Percentiles rank a stretch among this genome's conserved stretches.
phyloP scores from a whole-genome alignment of 2,329 filamentous ascomycete genomes.

The Penicillium griseofulvum region DNA sequence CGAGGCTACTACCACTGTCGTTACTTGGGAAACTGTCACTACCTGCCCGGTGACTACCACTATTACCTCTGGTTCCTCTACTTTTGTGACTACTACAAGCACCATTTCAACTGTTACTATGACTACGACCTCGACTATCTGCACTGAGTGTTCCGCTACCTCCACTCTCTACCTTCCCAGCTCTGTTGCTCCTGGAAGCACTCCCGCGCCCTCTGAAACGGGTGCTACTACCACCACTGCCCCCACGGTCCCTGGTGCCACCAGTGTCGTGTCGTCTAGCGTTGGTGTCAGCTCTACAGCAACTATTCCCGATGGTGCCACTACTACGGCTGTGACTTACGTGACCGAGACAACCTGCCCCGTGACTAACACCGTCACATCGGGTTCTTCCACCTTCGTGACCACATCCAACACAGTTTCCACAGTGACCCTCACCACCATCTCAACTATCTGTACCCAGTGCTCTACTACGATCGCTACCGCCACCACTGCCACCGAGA shows the following conservation, averaged over 20 bases:
- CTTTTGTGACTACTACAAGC: conserved; percentile 50
- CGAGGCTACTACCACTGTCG: conserved; percentile 22
- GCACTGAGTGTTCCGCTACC: conserved; percentile 19
- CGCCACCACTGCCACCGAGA: conserved; percentile 19
- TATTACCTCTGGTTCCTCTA: conserved; percentile 45
- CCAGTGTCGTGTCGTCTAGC: background rate
- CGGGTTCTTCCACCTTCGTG: conserved; percentile 14
- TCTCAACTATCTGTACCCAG: conserved; percentile 24
- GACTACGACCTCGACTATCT: conserved; percentile 29
- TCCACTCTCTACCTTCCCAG: background rate
- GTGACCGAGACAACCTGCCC: conserved; percentile 18
- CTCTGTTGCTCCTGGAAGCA: conserved; percentile 3
- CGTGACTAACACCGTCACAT: conserved; percentile 16
- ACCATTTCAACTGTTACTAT: conserved; percentile 54
- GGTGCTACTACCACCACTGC: conserved; percentile 24
- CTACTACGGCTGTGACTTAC: conserved; percentile 14
- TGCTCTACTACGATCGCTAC: conserved; percentile 7
- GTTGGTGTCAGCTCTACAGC: conserved; percentile 13
- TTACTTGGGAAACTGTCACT: conserved; percentile 31
- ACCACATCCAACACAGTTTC: conserved; percentile 16
- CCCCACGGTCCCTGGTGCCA: conserved; percentile 31
- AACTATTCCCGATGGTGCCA: conserved; percentile 10
- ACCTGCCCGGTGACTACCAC: conserved; percentile 33
- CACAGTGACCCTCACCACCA: conserved; percentile 21
- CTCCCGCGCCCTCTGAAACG: conserved; percentile 22